These are phyloP conservation scores for Teunomyces lycoperdinae DNA, from an alignment of 805 yeast species.

Conservation along the genomic window DNA sequence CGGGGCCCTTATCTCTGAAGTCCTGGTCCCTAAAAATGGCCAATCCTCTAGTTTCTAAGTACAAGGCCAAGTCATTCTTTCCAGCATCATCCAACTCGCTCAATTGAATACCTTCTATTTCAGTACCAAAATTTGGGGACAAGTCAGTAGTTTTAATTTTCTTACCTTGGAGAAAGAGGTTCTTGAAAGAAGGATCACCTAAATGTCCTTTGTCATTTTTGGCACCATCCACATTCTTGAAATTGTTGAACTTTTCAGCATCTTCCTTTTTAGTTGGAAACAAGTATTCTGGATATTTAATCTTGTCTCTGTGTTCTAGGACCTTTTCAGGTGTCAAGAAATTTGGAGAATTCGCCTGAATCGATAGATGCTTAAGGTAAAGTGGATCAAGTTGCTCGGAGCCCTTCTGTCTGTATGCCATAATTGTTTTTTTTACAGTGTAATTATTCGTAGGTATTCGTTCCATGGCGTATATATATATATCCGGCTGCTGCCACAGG, in stretches of 20 bases:
- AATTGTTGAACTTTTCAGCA: conserved; percentile 17
- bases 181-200: conserved; percentile 19
- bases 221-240: conserved; percentile 17
- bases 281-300: conserved; percentile 23
- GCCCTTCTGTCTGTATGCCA: conserved; percentile 8
- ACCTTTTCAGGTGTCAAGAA: conserved; percentile 5
- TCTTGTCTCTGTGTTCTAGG: conserved; percentile 10
- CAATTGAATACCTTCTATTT: conserved; percentile 23
- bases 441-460: neutral
- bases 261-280: conserved; percentile 15
- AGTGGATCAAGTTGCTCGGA: conserved; percentile 9
- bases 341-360: neutral
- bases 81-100: conserved; percentile 24
- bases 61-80: conserved; percentile 25
- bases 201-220: conserved; percentile 25
- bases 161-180: conserved; percentile 16
- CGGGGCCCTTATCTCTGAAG: conserved; percentile 23
- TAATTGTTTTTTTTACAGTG: neutral
- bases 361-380: neutral
- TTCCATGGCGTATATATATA: neutral
- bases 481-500: neutral
- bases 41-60: conserved; percentile 23
- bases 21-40: conserved; percentile 26
- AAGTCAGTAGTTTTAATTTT: conserved; percentile 16
- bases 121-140: conserved; percentile 27